Conservation (phyloP, 345 rosid species). For the Cardiospermum halicacabum region DNA sequence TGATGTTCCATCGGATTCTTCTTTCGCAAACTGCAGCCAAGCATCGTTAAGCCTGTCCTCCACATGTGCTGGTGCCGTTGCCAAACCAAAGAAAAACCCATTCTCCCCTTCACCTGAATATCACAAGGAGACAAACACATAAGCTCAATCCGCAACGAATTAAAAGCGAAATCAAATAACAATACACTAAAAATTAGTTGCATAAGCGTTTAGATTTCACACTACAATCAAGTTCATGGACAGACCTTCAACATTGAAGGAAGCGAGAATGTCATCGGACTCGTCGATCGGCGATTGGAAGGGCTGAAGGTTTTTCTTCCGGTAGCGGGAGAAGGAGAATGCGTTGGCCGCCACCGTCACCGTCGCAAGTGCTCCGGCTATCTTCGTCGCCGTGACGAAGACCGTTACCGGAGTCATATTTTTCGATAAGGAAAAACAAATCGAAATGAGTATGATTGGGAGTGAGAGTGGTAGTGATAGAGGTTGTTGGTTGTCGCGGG, state of each 20-base stretch:
- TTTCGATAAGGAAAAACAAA: neutral
- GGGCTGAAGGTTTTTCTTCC: slow-evolving; percentile 43
- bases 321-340: slow-evolving; percentile 64
- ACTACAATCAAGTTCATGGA: neutral
- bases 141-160: too few relatives aligned
- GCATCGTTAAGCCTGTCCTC: slow-evolving; percentile 90
- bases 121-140: neutral
- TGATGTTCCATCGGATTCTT: slow-evolving; percentile 36
- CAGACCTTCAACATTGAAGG: slow-evolving; percentile 47
- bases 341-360: slow-evolving; percentile 75
- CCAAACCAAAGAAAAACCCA: slow-evolving; percentile 90
- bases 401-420: slow-evolving; percentile 41
- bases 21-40: slow-evolving; percentile 90
- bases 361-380: slow-evolving; percentile 62
- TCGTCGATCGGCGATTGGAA: slow-evolving; percentile 75
- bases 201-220: neutral
- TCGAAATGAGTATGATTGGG: too few relatives aligned
- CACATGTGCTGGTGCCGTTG: slow-evolving; percentile 94
- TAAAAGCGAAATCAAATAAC: too few relatives aligned
- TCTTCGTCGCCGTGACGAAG: slow-evolving; percentile 50
- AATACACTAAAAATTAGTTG: neutral
- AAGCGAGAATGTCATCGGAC: slow-evolving; percentile 65
- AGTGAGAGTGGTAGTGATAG: too few relatives aligned
- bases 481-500: neutral
- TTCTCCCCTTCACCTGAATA: slow-evolving; percentile 36